Evolutionary conservation across 148 eudicot species (phyloP).

Genomic region (Oxyria digyna): DNA sequence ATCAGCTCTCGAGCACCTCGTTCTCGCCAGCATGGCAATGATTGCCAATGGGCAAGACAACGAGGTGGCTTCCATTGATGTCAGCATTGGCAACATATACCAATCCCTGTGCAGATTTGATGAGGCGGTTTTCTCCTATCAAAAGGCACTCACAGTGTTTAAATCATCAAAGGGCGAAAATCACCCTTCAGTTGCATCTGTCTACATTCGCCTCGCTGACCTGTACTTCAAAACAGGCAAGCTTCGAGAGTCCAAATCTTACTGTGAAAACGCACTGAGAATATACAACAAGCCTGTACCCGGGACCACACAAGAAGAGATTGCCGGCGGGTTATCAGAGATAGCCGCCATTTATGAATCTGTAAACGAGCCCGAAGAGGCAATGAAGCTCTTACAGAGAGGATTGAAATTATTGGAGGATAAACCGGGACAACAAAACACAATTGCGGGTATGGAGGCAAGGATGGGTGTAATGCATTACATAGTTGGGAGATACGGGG

Average conservation of each 20-base stretch:
- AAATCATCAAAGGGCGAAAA: constrained; percentile 95
- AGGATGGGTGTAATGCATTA: constrained; percentile 92
- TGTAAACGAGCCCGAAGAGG: constrained; percentile 87
- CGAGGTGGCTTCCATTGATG: constrained; percentile 89
- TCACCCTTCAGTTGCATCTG: constrained; percentile 94
- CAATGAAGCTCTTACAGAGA: constrained; percentile 70
- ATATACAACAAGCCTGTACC: constrained; percentile 98
- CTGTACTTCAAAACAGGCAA: constrained; percentile 91
- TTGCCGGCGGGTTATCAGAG: constrained; percentile 80
- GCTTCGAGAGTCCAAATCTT: constrained; percentile 83
- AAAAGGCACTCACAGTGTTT: constrained; percentile 90
- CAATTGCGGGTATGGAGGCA: constrained; percentile 88
- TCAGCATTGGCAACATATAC: constrained; percentile 88
- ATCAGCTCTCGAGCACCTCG: constrained; percentile 90
- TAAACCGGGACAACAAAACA: constrained; percentile 84
- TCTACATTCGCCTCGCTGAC: constrained; percentile 79
- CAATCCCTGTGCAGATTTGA: constrained; percentile 66
- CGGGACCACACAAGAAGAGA: constrained; percentile 79
- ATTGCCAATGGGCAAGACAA: constrained; percentile 92
- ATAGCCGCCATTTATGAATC: constrained; percentile 87
- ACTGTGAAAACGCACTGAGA: constrained; percentile 88
- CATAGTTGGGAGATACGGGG: constrained; percentile 70
- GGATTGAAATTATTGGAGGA: constrained; percentile 76
- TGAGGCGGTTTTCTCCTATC: constrained; percentile 91
- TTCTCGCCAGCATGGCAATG: constrained; percentile 98